Conservation (phyloP, 2,329 filamentous ascomycete species). For the Talaromyces sp. region DNA sequence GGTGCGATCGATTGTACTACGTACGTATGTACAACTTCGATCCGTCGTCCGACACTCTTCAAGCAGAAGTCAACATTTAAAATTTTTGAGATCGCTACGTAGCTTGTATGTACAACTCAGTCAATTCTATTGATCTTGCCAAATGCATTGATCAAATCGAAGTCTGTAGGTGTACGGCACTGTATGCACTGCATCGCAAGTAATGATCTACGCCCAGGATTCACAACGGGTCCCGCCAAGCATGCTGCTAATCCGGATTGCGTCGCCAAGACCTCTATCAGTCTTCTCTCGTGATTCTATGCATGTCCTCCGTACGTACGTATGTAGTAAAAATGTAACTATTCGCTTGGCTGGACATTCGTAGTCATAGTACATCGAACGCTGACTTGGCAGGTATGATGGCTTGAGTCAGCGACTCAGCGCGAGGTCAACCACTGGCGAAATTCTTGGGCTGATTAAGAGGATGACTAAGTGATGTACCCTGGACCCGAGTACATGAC, state of each 20-base stretch:
- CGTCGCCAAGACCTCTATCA: not conserved
- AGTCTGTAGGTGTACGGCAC: not conserved
- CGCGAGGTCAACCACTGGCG: not conserved
- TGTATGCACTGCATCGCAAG: not conserved
- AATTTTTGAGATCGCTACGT: not conserved
- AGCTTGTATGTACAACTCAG: not conserved
- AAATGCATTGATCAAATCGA: not conserved
- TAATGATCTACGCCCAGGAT: slow-evolving; percentile 19
- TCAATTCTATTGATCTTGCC: not conserved
- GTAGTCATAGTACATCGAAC: not conserved
- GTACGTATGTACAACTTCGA: not conserved
- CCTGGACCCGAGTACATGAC: not conserved
- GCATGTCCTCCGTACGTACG: not conserved
- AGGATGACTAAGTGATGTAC: not conserved
- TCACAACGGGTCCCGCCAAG: slow-evolving; percentile 17
- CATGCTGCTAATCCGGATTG: slow-evolving; percentile 1
- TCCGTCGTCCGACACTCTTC: not conserved
- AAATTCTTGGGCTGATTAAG: not conserved
- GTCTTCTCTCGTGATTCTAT: not conserved
- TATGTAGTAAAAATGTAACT: not conserved
- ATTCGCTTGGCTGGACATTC: not conserved
- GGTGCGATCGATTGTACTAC: not conserved
- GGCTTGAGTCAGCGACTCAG: not conserved
- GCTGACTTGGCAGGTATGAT: not conserved
- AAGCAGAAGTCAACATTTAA: not conserved